Conservation (phyloP, 441 rosid species). For the Gossypium gossypioides region DNA sequence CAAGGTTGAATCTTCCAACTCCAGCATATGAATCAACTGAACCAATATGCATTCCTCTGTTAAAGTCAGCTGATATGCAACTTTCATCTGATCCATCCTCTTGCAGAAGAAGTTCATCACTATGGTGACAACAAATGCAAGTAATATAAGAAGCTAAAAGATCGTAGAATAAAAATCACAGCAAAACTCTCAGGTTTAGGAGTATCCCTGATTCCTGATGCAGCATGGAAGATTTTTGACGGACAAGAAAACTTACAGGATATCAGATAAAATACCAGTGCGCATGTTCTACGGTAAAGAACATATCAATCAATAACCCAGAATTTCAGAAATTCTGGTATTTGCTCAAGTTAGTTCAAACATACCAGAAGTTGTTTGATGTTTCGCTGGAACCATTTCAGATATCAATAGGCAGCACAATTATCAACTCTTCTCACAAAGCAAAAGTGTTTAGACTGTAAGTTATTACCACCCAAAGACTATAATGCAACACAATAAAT, state of each 20-base stretch:
- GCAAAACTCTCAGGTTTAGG: neutral
- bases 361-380: neutral
- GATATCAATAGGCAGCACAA: neutral
- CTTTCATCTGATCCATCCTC: conserved; percentile 66
- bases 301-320: neutral
- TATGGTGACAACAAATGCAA: conserved; percentile 27
- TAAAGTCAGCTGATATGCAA: conserved; percentile 49
- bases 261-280: neutral
- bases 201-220: neutral
- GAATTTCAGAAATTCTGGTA: neutral
- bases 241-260: neutral
- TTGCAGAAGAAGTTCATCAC: conserved; percentile 87
- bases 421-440: neutral
- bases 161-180: neutral
- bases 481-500: neutral
- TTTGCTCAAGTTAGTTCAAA: neutral
- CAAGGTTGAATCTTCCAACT: conserved; percentile 32
- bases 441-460: neutral
- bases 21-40: conserved; percentile 40
- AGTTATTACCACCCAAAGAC: neutral
- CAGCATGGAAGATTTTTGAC: neutral
- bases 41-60: conserved; percentile 64
- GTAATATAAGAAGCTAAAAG: conserved; percentile 11
- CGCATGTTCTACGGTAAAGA: neutral
- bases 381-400: neutral